Percentiles rank a stretch among this genome's conserved stretches.
Evolutionary conservation across 2,329 filamentous ascomycete species (phyloP).

Genomic region (Venturia aucupariae): DNA sequence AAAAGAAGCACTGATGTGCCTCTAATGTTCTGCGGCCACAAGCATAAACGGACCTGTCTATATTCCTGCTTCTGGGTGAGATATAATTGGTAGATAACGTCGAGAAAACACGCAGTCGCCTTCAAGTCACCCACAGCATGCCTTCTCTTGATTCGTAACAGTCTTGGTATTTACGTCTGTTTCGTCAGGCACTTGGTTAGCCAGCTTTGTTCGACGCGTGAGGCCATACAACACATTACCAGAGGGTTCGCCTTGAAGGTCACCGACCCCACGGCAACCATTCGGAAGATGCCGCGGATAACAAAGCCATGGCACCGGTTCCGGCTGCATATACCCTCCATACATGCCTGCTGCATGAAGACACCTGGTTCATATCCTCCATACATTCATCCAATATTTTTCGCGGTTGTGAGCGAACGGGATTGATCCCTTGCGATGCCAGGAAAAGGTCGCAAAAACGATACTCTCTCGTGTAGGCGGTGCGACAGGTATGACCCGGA

Average conservation of each 20-base stretch:
- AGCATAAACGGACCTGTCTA: too few relatives aligned
- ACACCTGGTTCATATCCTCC: background rate
- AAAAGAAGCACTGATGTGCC: too few relatives aligned
- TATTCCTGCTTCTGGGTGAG: background rate
- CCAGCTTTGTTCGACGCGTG: background rate
- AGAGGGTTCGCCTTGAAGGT: too few relatives aligned
- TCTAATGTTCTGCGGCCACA: too few relatives aligned
- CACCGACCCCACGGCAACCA: background rate
- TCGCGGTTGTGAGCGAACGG: background rate
- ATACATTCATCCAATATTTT: too few relatives aligned
- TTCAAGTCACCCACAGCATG: background rate
- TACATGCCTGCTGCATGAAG: background rate
- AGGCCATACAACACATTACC: too few relatives aligned
- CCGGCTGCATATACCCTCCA: background rate
- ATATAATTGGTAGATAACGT: background rate
- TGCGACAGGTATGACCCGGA: background rate
- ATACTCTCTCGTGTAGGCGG: background rate
- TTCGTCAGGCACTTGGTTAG: background rate
- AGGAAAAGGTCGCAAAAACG: too few relatives aligned
- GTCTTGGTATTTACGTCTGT: background rate
- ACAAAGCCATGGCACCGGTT: background rate
- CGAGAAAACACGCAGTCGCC: background rate
- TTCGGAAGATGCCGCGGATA: too few relatives aligned
- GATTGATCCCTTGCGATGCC: background rate
- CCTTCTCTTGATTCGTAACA: background rate